Evolutionary conservation across 805 yeast species (phyloP).

Genomic region (Debaryomyces maramus): DNA sequence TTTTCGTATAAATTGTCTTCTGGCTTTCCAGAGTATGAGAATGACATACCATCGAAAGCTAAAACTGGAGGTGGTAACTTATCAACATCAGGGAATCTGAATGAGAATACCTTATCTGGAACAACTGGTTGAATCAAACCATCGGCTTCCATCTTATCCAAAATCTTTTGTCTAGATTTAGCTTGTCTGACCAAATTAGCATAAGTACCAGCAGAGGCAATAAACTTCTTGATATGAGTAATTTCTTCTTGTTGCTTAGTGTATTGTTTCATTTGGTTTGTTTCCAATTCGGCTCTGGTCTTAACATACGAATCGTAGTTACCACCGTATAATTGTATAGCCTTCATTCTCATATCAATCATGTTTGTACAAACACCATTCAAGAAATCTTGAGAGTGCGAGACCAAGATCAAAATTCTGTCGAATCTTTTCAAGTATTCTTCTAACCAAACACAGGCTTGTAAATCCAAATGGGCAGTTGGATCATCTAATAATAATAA

Average conservation of each 20-base stretch:
- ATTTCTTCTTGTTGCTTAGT: conserved; percentile 98
- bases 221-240: conserved; percentile 95
- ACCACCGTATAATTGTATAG: conserved; percentile 85
- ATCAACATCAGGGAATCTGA: conserved; percentile 92
- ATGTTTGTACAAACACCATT: conserved; percentile 98
- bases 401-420: conserved; percentile 87
- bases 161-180: conserved; percentile 97
- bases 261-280: conserved; percentile 98
- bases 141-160: conserved; percentile 99
- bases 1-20: conserved; percentile 89
- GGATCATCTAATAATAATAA: conserved; percentile 94
- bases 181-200: conserved; percentile 99
- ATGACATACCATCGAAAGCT: conserved; percentile 92
- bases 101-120: conserved; percentile 89
- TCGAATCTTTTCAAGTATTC: conserved; percentile 95
- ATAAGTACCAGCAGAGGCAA: conserved; percentile 99
- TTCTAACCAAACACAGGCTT: conserved; percentile 99
- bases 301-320: conserved; percentile 96
- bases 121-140: conserved; percentile 92
- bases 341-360: conserved; percentile 93
- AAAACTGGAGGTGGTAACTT: conserved; percentile 98
- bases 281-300: conserved; percentile 91
- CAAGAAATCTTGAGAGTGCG: conserved; percentile 98
- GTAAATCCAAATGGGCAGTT: conserved; percentile 98
- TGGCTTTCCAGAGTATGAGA: conserved; percentile 79